phyloP scores from a whole-genome alignment of 208 protist species.

The Acanthamoeba divionensis region DNA sequence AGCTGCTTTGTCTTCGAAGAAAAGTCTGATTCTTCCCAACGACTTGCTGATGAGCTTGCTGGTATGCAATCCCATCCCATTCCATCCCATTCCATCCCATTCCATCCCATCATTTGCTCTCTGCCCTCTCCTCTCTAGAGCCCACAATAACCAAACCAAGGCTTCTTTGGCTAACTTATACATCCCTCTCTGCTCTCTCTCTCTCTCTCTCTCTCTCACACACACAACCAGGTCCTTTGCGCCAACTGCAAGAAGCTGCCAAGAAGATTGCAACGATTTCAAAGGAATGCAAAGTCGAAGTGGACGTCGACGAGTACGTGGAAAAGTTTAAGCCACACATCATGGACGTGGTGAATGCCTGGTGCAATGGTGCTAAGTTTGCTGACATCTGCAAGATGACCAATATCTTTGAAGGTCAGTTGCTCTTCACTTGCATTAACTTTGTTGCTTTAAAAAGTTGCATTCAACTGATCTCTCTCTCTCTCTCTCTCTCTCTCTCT shows the following conservation, averaged over 20 bases:
- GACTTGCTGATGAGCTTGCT: slow-evolving; percentile 59
- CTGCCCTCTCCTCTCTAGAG: background rate
- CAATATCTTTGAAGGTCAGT: slow-evolving; percentile 93
- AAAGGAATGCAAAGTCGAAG: slow-evolving; percentile 88
- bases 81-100: background rate
- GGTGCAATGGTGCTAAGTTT: slow-evolving; percentile 94
- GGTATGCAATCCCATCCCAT: slow-evolving; percentile 74
- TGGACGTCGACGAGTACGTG: slow-evolving; percentile 89
- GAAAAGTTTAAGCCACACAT: slow-evolving; percentile 92
- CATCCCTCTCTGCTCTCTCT: background rate
- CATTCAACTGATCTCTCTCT: no score
- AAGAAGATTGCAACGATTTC: slow-evolving; percentile 87
- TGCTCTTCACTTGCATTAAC: background rate
- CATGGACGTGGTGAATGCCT: slow-evolving; percentile 95
- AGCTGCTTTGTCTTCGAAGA: slow-evolving; percentile 95
- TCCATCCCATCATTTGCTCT: background rate
- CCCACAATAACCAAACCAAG: no score
- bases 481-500: no score
- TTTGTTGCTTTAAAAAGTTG: no score
- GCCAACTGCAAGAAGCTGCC: slow-evolving; percentile 79
- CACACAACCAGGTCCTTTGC: slow-evolving; percentile 60
- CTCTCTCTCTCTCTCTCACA: no score
- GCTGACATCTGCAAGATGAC: slow-evolving; percentile 94
- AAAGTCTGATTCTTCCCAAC: slow-evolving; percentile 79
- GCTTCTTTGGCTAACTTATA: no score